These are phyloP conservation scores for Solanum peruvianum DNA, from an alignment of 257 asterid genomes.

Conservation along the genomic window DNA sequence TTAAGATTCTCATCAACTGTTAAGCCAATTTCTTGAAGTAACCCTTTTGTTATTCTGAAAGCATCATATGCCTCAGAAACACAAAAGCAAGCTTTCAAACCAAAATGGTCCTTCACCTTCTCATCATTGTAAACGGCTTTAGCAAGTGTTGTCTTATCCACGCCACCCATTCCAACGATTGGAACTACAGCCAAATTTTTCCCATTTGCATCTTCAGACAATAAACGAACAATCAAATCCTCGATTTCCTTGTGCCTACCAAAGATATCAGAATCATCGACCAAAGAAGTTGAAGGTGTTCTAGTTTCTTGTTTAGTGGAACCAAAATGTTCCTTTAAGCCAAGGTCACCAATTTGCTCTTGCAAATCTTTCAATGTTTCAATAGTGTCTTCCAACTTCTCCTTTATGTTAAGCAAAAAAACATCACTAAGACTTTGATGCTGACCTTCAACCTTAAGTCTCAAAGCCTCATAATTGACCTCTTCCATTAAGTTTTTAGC, in stretches of 20 bases:
- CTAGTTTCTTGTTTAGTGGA: not conserved
- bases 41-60: constrained; percentile 23
- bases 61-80: constrained; percentile 42
- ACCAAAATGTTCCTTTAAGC: not conserved
- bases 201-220: not conserved
- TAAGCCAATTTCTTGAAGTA: constrained; percentile 6
- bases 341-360: not conserved
- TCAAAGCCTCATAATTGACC: not conserved
- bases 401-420: not conserved
- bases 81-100: constrained; percentile 35
- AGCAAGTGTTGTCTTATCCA: constrained; percentile 52
- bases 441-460: not conserved
- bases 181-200: not conserved
- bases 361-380: not conserved
- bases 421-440: not conserved
- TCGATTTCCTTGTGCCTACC: not conserved
- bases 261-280: not conserved
- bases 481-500: not conserved
- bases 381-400: not conserved
- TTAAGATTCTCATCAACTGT: constrained; percentile 12
- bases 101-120: constrained; percentile 19
- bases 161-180: not conserved
- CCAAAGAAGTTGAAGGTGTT: constrained; percentile 5
- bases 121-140: constrained; percentile 34
- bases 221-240: not conserved